phyloP scores from a whole-genome alignment of 192 early-diverging fungal species.

The Umbelopsis sp. region DNA sequence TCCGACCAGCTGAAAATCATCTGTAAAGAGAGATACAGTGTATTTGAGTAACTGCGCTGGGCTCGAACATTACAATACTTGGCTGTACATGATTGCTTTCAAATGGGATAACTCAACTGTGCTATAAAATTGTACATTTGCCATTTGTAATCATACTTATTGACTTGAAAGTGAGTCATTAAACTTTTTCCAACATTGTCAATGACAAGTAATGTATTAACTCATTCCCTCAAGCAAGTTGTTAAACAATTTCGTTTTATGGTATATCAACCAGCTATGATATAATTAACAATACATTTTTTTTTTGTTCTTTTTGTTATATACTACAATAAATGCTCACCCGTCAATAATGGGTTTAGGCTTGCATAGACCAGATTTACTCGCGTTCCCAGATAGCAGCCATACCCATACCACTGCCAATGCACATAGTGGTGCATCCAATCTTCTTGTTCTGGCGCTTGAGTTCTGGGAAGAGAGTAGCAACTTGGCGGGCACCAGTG shows the following conservation, averaged over 20 bases:
- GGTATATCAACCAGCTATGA: not conserved
- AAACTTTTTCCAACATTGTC: too few relatives aligned
- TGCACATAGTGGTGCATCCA: slow-evolving; percentile 91
- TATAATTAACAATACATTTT: not conserved
- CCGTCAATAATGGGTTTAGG: not conserved
- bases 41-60: too few relatives aligned
- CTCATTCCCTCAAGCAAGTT: too few relatives aligned
- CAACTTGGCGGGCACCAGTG: slow-evolving; percentile 96
- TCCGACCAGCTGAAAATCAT: too few relatives aligned
- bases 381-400: slow-evolving; percentile 85
- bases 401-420: slow-evolving; percentile 86
- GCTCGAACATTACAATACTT: too few relatives aligned
- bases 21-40: too few relatives aligned
- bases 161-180: too few relatives aligned
- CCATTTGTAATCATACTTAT: too few relatives aligned
- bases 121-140: too few relatives aligned
- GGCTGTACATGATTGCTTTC: too few relatives aligned
- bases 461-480: slow-evolving; percentile 92
- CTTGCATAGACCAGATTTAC: slow-evolving; percentile 8
- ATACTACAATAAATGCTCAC: not conserved
- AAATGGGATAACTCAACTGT: too few relatives aligned
- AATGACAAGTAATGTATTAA: too few relatives aligned
- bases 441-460: slow-evolving; percentile 82
- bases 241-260: not conserved
- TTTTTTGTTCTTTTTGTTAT: slow-evolving; percentile 25